Evolutionary conservation across 2,329 filamentous ascomycete species (phyloP).

Genomic region (Colletotrichum ledebouriae): DNA sequence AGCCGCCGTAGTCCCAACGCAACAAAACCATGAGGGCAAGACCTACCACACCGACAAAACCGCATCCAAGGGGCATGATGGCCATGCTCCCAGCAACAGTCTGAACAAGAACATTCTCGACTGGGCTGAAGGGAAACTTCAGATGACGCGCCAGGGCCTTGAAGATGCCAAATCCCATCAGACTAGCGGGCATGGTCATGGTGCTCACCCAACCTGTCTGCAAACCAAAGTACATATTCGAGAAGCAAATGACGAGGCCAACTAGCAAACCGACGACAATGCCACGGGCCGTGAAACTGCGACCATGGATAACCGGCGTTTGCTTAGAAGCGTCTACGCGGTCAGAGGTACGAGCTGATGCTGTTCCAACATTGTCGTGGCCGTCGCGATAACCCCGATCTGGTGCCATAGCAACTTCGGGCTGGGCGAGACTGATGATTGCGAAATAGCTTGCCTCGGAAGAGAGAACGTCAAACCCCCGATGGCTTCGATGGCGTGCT

Average conservation of each 20-base stretch:
- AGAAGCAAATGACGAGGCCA: conserved; percentile 92
- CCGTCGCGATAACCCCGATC: conserved; percentile 19
- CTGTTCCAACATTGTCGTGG: neutral
- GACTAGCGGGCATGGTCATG: conserved; percentile 96
- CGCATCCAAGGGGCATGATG: conserved; percentile 95
- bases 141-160: conserved; percentile 80
- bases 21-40: neutral
- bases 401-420: conserved; percentile 25
- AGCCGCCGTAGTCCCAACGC: conserved; percentile 2
- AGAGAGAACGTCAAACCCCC: too few species aligned
- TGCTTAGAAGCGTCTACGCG: neutral
- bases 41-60: conserved; percentile 87
- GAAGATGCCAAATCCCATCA: conserved; percentile 96
- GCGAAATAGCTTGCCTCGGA: too few species aligned
- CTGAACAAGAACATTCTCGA: conserved; percentile 97
- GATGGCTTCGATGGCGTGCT: conserved; percentile 7
- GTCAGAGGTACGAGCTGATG: neutral
- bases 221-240: conserved; percentile 98
- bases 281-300: conserved; percentile 88
- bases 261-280: conserved; percentile 84
- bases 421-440: neutral
- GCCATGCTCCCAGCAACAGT: conserved; percentile 96
- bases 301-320: conserved; percentile 54
- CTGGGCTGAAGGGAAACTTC: conserved; percentile 86
- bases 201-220: conserved; percentile 80